Percentiles rank a stretch among this genome's conserved stretches.
phyloP scores from a whole-genome alignment of 139 green algal species.

The Coccomyxa sp. region DNA sequence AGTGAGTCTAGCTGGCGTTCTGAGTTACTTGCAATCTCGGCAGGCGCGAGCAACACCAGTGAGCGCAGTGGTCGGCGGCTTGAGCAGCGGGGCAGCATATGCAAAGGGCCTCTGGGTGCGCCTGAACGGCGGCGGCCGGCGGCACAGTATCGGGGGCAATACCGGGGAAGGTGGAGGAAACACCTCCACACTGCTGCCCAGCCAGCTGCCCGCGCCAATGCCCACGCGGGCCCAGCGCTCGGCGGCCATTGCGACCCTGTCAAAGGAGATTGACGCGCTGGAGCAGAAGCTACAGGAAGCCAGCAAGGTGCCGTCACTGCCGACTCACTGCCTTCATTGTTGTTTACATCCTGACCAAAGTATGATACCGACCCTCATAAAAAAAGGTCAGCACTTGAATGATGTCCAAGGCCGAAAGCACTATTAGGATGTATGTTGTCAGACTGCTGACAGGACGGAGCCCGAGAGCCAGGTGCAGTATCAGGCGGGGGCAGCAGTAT shows the following conservation, averaged over 20 bases:
- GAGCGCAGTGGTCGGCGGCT: neutral
- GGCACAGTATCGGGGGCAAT: conserved; percentile 7
- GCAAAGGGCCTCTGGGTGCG: conserved; percentile 63
- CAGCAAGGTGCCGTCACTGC: conserved; percentile 50
- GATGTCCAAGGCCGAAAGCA: too few relatives aligned
- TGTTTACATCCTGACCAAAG: too few relatives aligned
- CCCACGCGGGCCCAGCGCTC: conserved; percentile 29
- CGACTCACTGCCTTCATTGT: neutral
- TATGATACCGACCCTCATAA: too few relatives aligned
- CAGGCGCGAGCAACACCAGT: conserved; percentile 28
- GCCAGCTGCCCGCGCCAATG: conserved; percentile 49
- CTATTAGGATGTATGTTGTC: too few relatives aligned
- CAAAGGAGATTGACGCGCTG: conserved; percentile 59
- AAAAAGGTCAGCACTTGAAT: too few relatives aligned
- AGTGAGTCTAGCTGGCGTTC: neutral
- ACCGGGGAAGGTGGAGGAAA: neutral
- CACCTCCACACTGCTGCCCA: conserved; percentile 14
- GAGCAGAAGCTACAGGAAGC: conserved; percentile 81
- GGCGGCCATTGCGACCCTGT: conserved; percentile 42
- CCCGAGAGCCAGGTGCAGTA: too few relatives aligned
- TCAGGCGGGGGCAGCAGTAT: too few relatives aligned
- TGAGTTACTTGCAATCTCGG: neutral
- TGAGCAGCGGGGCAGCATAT: conserved; percentile 14
- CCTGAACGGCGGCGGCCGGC: conserved; percentile 59
- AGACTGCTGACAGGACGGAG: too few relatives aligned